Conservation (phyloP, 441 rosid species). For the Brassica balearica region DNA sequence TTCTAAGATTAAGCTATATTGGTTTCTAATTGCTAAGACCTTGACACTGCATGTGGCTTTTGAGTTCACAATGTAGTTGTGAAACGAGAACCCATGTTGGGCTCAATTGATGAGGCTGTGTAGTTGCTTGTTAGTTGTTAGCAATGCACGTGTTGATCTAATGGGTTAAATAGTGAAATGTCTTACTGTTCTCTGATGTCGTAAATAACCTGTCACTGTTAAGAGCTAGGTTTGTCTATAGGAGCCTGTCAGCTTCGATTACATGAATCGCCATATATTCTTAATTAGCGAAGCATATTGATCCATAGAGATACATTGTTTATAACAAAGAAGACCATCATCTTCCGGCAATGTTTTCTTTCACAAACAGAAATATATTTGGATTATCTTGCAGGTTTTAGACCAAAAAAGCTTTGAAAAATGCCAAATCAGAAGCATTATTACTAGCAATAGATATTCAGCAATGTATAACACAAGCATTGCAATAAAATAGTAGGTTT, state of each 20-base stretch:
- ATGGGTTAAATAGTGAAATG: background rate
- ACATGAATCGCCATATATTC: slow-evolving; percentile 79
- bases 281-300: too few relatives aligned
- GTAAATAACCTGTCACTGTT: slow-evolving; percentile 31
- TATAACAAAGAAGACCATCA: too few relatives aligned
- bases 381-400: background rate
- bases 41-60: background rate
- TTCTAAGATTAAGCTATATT: background rate
- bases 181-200: slow-evolving; percentile 6
- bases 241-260: slow-evolving; percentile 92
- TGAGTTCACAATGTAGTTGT: background rate
- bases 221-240: slow-evolving; percentile 90
- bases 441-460: background rate
- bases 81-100: background rate
- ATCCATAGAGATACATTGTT: too few relatives aligned
- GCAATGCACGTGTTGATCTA: background rate
- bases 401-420: background rate
- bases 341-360: background rate
- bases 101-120: background rate
- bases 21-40: slow-evolving; percentile 7
- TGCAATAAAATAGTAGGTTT: background rate
- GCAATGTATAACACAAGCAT: background rate
- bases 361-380: background rate
- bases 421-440: background rate
- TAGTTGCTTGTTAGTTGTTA: slow-evolving; percentile 12